Base-by-base conservation (phyloP, 257 asterid genomes). In the Scutellaria baicalensis region DNA sequence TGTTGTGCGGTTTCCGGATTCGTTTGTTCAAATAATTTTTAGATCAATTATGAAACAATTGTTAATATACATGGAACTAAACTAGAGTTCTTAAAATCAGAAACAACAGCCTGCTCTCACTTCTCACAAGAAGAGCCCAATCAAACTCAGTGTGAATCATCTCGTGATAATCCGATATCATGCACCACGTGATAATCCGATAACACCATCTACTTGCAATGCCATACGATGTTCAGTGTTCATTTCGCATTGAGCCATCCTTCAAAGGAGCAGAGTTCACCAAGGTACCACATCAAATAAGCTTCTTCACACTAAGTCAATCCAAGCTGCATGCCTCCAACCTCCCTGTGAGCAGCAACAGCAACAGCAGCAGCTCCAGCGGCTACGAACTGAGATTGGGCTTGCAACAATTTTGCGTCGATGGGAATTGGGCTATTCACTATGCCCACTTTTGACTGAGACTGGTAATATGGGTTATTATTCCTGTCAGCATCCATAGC, bases 381-480 rank as follows among this genome's bases (percentile, higher is more conserved):
- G 2, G 80, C 88, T 48, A 83, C 90, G 57, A 85, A 84, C 78
- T 75, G 95, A 8, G 86, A 71, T 59, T 84, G 95, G 44, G 97
- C 90, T 65, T 91, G 90, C 63, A 91, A 74, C 78, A 91, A 66
- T 68, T 87, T 87, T 3, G 88, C 86, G 54, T 87, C 92, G 0
- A 91, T 75, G 17, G 80, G 80, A 9, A 88, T 81, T 67, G 82
- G 90, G 72, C 84, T 65, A 51, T 74, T 76, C 72, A 80, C 20
- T 16, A 70, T 79, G 57, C 77, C 79, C 0, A 82, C 80, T 74
- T 84, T 88, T 43, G 84, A 79, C 33, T 85, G 88, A 5, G 84
- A 31, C 68, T 68, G 88, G 78, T 75, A 70, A 73, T 88, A 86
- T 1, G 86, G 86, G 71, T 85, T 81, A 45, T 79, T 75, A 69